Conservation (phyloP, 169 alveolate species). For the Hepatocystis sp. region DNA sequence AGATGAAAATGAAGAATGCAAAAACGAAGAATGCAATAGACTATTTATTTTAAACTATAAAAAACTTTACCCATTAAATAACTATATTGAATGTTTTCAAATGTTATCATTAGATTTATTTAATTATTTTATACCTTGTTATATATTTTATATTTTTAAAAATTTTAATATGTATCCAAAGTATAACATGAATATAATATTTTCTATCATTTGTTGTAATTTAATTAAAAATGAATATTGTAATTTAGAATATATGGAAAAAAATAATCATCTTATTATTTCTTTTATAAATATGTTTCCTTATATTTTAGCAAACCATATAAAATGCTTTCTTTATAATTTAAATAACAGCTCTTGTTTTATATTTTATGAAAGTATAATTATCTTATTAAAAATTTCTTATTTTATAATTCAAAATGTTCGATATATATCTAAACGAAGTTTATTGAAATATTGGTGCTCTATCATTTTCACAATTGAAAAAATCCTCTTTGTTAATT, state of each 20-base stretch:
- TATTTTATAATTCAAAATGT: slow-evolving; percentile 21
- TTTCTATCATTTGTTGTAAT: slow-evolving; percentile 54
- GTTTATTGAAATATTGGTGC: slow-evolving; percentile 48
- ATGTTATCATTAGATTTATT: slow-evolving; percentile 35
- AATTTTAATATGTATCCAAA: slow-evolving; percentile 69
- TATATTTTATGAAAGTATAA: slow-evolving; percentile 65
- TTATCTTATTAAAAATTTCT: slow-evolving; percentile 53
- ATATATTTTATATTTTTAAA: slow-evolving; percentile 47
- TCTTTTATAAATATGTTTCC: slow-evolving; percentile 76
- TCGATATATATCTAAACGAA: slow-evolving; percentile 1
- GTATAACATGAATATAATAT: slow-evolving; percentile 29
- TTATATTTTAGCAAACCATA: slow-evolving; percentile 52
- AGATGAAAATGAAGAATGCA: too few species aligned
- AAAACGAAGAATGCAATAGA: slow-evolving; percentile 69
- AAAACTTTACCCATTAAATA: slow-evolving; percentile 69
- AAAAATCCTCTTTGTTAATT: slow-evolving; percentile 46
- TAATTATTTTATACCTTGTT: slow-evolving; percentile 54
- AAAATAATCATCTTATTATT: slow-evolving; percentile 12
- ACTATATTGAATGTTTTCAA: slow-evolving; percentile 66
- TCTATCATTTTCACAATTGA: slow-evolving; percentile 47
- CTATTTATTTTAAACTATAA: slow-evolving; percentile 70
- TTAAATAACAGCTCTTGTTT: slow-evolving; percentile 57
- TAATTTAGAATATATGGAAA: slow-evolving; percentile 32
- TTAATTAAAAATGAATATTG: slow-evolving; percentile 62
- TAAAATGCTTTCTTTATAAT: slow-evolving; percentile 65